Evolutionary conservation across 208 protist species (phyloP), one percentile per base, ranked within the genome.

Genomic region (Trypanosoma mega): DNA sequence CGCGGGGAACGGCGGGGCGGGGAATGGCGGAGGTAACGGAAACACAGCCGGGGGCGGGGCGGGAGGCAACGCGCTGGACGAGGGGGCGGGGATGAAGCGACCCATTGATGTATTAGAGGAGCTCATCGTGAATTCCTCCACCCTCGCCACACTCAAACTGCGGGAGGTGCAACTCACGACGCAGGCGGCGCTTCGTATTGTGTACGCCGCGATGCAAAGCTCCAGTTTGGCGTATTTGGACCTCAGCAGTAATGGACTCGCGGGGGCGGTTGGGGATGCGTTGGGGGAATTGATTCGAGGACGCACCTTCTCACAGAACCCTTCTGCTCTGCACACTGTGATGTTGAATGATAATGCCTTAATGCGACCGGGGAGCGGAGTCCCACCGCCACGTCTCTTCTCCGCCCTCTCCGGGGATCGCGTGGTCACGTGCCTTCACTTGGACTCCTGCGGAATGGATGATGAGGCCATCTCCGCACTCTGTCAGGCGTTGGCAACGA

Each of bases 201-300:
- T 94, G 45, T 33, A 74, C 24, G 82, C 84, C 4, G 73, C 85
- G 3, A 52, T 63, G 29, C 30, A 74, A 23, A 91, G 82, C 52
- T 71, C 31, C 27, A 76, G 57, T 7, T 62, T 93, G 5, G 60
- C 71, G 21, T 68, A 64, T 34, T 71, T 96, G 8, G 79, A 93
- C 77, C 31, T 96, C 11, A 79, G 74, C 41, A 58, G 83, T 24
- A 96, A 96, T 53, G 37, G 67, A 6, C 77, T 94, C 20, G 71
- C 68, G 12, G 47, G 73, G 2, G 23, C 36, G 6, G 84, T 96
- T 8, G 84, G 74, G 20, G 79, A 86, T 51, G 78, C 73, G 18
- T 57, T 87, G 8, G 87, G 85, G 1, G 36, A 68, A 11, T 61
- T 92, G 26, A 43, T 96, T 51, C 71, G 74, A 50, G 73, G 65